phyloP scores from a whole-genome alignment of 768 basidiomycete species.

The Podaxis sp. region DNA sequence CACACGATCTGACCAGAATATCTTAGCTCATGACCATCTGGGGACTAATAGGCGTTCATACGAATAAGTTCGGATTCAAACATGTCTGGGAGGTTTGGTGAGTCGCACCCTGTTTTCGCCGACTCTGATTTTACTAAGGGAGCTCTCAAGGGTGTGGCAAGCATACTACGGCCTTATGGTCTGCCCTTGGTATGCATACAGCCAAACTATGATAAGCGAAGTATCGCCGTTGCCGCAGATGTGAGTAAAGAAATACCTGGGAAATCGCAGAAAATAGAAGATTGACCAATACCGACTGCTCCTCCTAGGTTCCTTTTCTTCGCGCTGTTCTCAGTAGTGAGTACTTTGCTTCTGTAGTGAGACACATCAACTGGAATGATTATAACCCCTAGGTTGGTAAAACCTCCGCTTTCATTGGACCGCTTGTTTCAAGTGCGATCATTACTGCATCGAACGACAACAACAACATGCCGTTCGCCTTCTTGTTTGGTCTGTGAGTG shows the following conservation, averaged over 20 bases:
- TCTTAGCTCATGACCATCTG: constrained; percentile 61
- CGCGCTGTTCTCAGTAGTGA: constrained; percentile 68
- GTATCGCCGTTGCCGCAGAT: constrained; percentile 73
- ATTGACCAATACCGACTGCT: constrained; percentile 12
- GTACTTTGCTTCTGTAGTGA: constrained; percentile 10
- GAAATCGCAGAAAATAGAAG: not conserved
- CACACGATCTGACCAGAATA: not conserved
- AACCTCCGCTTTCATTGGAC: constrained; percentile 75
- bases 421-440: constrained; percentile 72
- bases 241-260: constrained; percentile 30
- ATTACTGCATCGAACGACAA: constrained; percentile 67
- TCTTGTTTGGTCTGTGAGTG: constrained; percentile 65
- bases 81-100: constrained; percentile 82
- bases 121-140: not conserved
- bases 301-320: constrained; percentile 63
- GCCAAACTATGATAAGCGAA: constrained; percentile 82
- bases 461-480: constrained; percentile 74
- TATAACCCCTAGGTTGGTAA: constrained; percentile 52
- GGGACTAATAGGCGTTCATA: constrained; percentile 78
- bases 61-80: constrained; percentile 75
- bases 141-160: constrained; percentile 55
- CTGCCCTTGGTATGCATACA: constrained; percentile 80
- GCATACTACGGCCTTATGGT: constrained; percentile 71
- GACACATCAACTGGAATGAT: not conserved
- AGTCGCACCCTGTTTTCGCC: constrained; percentile 12